Evolutionary conservation across 495 filamentous ascomycete genomes (phyloP), one percentile per base, ranked within the genome.

Genomic region (Aspergillus saccharolyticus): DNA sequence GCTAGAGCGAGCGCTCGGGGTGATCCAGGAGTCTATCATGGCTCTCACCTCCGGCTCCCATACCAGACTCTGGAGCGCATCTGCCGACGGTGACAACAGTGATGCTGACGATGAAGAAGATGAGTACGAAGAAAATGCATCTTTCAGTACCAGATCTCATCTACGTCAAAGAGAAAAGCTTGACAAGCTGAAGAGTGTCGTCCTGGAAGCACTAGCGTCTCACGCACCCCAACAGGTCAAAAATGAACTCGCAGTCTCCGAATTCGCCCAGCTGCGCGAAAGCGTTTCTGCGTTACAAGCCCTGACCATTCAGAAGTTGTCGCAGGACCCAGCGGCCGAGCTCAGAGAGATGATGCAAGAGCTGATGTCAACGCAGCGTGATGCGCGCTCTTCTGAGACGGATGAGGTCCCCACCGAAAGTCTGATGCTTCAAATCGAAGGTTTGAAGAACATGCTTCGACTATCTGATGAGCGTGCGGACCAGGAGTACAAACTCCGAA

Each of bases 51-150:
- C 68, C n/a, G 69, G 67, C 14, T 60, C 74, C 60, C 59, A 67
- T 15, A 75, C 65, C 53, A 62, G 71, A 44, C 67, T 71, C 52
- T 70, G 72, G 61, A 87, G 85, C 60, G 67, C 82, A 17, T 87
- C 86, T 48, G 80, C 78, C 10, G 84, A 86, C 43, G 71, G 83
- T 43, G 83, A 84, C 48, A 80, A 92, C 48, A 96, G 91, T 57
- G 94, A 97, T 72, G 94, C 93, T 1, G 94, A 97, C 60, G 94
- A 97, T 60, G 92, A 96, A 65, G 92, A 96, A 63, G 90, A 96
- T 21, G 85, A 83, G 7, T 72, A 81, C 17, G 83, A 83, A 21
- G 63, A 74, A 20, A 59, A 70, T 46, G 69, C 66, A 0, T 72
- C 72, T 8, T 70, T 72, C 33, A 70, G 74, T 43, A 76, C 80